phyloP scores from a whole-genome alignment of 148 eudicot species.

The Suaeda aralocaspica region DNA sequence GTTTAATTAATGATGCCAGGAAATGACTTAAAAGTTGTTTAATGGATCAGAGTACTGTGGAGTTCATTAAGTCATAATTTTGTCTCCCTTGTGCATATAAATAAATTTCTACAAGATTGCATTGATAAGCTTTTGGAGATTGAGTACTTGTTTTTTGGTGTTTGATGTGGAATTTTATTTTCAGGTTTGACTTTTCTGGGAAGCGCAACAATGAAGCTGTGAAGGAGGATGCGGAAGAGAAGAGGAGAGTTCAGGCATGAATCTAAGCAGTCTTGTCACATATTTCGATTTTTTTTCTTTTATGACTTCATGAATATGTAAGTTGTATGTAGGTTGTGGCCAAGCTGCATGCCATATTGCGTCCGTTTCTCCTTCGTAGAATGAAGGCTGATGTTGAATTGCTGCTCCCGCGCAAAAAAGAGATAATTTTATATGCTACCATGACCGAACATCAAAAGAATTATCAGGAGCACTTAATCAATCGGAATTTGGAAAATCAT shows the following conservation, averaged over 20 bases:
- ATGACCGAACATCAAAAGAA: conserved; percentile 82
- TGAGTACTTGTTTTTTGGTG: neutral
- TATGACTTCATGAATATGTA: neutral
- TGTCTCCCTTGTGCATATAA: neutral
- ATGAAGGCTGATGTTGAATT: conserved; percentile 86
- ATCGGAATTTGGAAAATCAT: conserved; percentile 57
- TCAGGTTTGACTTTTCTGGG: conserved; percentile 89
- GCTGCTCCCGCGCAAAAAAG: conserved; percentile 86
- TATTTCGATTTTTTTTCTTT: neutral
- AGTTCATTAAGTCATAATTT: neutral
- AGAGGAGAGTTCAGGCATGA: conserved; percentile 64
- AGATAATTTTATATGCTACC: conserved; percentile 84
- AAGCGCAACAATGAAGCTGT: conserved; percentile 57
- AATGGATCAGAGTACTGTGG: neutral
- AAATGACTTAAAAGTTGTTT: neutral
- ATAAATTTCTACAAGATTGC: neutral
- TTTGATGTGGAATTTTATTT: neutral
- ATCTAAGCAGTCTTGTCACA: neutral
- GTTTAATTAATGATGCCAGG: too few relatives aligned
- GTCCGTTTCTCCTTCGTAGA: conserved; percentile 92
- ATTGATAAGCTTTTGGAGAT: neutral
- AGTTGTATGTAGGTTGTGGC: conserved; percentile 62
- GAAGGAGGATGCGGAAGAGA: conserved; percentile 78
- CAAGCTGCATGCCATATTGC: conserved; percentile 88
- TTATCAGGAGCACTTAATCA: conserved; percentile 78